Conservation (phyloP, 2,329 filamentous ascomycete genomes). For the Phaeosphaeriaceae sp. region DNA sequence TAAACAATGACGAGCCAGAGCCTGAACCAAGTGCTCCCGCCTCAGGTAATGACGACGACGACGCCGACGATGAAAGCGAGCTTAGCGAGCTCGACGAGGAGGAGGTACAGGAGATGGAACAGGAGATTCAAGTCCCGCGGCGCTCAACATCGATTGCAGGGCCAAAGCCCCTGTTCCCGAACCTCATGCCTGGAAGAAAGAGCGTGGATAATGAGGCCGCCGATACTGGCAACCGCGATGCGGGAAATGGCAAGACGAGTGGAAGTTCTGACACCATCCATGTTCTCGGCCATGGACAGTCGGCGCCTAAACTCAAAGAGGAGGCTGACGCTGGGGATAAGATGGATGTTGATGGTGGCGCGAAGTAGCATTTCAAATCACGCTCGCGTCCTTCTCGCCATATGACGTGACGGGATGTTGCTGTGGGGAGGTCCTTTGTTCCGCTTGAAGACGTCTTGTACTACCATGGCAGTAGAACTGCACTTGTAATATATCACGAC, state of each 20-base stretch:
- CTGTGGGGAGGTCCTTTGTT: neutral
- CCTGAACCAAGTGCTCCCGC: slow-evolving; percentile 61
- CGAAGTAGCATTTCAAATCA: neutral
- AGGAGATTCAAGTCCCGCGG: slow-evolving; percentile 21
- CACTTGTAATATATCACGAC: neutral
- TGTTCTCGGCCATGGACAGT: neutral
- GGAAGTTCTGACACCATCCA: neutral
- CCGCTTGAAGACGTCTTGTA: neutral
- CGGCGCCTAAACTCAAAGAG: neutral
- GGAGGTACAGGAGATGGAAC: slow-evolving; percentile 44
- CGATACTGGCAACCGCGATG: neutral
- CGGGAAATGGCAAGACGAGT: too few species aligned
- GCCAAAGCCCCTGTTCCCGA: slow-evolving; percentile 35
- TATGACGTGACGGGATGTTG: neutral
- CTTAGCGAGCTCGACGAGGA: slow-evolving; percentile 59
- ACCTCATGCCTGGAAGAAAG: slow-evolving; percentile 22
- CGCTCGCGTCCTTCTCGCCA: neutral
- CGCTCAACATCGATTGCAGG: slow-evolving; percentile 23
- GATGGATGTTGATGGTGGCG: neutral
- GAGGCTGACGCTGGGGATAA: neutral
- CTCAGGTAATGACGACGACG: slow-evolving; percentile 56
- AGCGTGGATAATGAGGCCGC: slow-evolving; percentile 2
- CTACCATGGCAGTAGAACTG: neutral
- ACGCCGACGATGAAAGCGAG: slow-evolving; percentile 63
- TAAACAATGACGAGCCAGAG: slow-evolving; percentile 42